phyloP scores from a whole-genome alignment of 805 yeast species.

The Metschnikowia lachancei region DNA sequence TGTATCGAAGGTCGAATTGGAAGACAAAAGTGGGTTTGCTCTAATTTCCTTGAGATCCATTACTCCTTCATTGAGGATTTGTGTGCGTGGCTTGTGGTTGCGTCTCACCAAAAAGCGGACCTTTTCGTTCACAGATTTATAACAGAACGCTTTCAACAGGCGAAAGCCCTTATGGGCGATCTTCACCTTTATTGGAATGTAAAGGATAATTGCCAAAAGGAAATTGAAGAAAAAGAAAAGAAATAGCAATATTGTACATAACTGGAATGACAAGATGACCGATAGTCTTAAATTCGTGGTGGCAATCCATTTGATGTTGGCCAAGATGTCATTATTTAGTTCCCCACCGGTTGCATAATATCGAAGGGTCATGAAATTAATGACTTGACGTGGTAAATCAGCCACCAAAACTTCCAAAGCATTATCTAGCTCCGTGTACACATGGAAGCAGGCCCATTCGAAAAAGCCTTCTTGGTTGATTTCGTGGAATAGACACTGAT shows the following conservation, averaged over 20 bases:
- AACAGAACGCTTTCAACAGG: conserved; percentile 60
- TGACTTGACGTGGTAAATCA: conserved; percentile 84
- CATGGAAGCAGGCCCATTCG: conserved; percentile 66
- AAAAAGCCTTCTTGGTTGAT: conserved; percentile 60
- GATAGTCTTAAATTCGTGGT: conserved; percentile 61
- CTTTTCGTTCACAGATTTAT: conserved; percentile 54
- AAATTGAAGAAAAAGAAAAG: conserved; percentile 59
- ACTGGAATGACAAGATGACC: conserved; percentile 70
- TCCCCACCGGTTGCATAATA: conserved; percentile 51
- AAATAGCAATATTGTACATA: conserved; percentile 74
- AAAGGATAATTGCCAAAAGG: conserved; percentile 50
- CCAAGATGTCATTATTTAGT: conserved; percentile 40
- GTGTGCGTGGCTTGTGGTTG: conserved; percentile 36
- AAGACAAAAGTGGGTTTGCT: conserved; percentile 28
- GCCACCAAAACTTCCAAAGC: conserved; percentile 64
- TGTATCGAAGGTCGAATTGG: conserved; percentile 16
- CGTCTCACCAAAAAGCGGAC: conserved; percentile 51
- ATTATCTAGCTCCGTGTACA: conserved; percentile 62
- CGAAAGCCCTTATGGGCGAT: conserved; percentile 37
- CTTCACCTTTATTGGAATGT: conserved; percentile 50
- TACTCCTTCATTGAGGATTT: conserved; percentile 32
- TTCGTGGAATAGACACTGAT: conserved; percentile 69
- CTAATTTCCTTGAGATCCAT: conserved; percentile 25
- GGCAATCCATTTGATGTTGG: conserved; percentile 58
- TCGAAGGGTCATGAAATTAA: conserved; percentile 68